phyloP scores from a whole-genome alignment of 1,284 basidiomycete species.

The Ceratorhiza oryzae-sativae region DNA sequence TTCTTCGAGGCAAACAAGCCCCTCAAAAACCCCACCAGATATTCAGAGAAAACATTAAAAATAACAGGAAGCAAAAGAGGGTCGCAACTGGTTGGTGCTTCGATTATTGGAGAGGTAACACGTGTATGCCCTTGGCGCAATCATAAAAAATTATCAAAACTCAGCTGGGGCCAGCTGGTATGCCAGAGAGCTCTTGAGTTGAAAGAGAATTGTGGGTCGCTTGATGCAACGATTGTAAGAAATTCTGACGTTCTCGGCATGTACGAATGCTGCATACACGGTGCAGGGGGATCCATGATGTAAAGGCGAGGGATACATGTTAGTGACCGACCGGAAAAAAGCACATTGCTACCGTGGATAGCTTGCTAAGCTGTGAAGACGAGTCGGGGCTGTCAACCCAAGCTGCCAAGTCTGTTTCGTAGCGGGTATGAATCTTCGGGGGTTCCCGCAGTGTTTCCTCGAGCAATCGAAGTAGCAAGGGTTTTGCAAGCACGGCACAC shows the following conservation, averaged over 20 bases:
- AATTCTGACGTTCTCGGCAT: neutral
- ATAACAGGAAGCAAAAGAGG: constrained; percentile 1
- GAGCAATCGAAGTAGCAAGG: neutral
- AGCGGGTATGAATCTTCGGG: constrained; percentile 3
- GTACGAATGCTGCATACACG: no score
- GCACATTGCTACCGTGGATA: no score
- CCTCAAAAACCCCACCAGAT: neutral
- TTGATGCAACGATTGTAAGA: neutral
- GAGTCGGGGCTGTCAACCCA: neutral
- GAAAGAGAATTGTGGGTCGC: neutral
- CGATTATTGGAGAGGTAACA: constrained; percentile 17
- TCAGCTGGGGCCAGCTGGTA: neutral
- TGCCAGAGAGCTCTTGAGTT: neutral
- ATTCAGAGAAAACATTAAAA: neutral
- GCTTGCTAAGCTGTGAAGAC: no score
- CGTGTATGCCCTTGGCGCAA: constrained; percentile 29
- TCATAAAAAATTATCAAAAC: constrained; percentile 14
- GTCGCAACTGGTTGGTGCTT: constrained; percentile 1
- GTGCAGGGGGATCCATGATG: neutral
- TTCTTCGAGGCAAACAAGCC: constrained; percentile 13
- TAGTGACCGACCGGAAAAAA: neutral
- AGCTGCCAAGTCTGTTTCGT: neutral
- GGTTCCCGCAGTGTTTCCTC: neutral
- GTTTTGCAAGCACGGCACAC: neutral
- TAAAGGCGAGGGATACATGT: neutral